Base-by-base conservation (phyloP, 2,329 filamentous ascomycete genomes). In the Magnaporthiopsis rhizophila region DNA sequence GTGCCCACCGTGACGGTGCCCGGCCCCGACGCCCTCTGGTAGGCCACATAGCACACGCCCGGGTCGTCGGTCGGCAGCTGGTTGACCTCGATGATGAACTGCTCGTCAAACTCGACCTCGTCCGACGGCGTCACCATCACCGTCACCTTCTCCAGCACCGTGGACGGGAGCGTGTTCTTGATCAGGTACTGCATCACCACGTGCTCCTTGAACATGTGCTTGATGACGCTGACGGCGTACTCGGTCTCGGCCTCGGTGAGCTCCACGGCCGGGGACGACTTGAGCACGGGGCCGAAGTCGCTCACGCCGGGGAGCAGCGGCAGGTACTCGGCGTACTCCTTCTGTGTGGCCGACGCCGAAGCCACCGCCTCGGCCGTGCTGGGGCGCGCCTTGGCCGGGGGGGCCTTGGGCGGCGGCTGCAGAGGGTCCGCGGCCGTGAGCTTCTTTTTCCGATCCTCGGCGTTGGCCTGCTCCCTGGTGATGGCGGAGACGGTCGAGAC, bases 171-270 rank as follows among this genome's bases (percentile, higher is more conserved):
- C 2, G 95, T 99, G 81, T 99, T 99, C 83, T 96, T 98, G 76
- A 99, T 88, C 74, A 98, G 91, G 76, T 95, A 99, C 74, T 99
- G 95, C 64, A 99, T 80, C 45, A 99, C 94, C 72, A 99, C 82
- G 73, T 98, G 91, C 75, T 97, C 91, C 79, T 96, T 96, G 87
- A 97, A 99, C 72, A 99, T 87, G 75, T 99, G 95, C 82, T 99
- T 99, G 77, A 97, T 86, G 28, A 95, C 88, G 50, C 85, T 88
- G 66, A 99, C 95, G 62, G 97, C 92, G 71, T 99, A 99, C 77
- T 99, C 95, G 26, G 94, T 98, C 78, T 98, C 95, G 63, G 92
- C 91, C 76, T 99, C 95, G 24, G 95, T 98, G 67, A 99, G 87
- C 77, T 97, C 94, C 69, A 96, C 86, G 62, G 90, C 79, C 32